phyloP scores from a whole-genome alignment of 768 basidiomycete species.

The Kwoniella sp. region DNA sequence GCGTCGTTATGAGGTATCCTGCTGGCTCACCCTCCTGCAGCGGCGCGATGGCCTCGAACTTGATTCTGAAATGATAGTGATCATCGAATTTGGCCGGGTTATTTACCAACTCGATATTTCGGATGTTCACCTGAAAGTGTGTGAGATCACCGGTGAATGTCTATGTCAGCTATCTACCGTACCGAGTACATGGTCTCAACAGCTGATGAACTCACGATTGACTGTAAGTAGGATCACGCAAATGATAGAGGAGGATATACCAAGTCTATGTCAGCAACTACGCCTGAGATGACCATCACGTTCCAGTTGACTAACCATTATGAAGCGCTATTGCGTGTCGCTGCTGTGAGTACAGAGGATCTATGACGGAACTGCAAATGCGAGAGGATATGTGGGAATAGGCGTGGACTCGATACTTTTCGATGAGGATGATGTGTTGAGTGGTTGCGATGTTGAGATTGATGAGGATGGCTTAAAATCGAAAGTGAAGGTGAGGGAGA shows the following conservation, averaged over 20 bases:
- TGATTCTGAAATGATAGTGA: constrained; percentile 87
- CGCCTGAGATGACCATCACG: neutral
- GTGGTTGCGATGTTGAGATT: too few relatives aligned
- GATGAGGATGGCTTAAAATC: too few relatives aligned
- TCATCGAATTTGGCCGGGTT: constrained; percentile 91
- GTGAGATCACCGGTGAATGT: too few relatives aligned
- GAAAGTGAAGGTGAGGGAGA: too few relatives aligned
- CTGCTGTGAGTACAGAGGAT: too few relatives aligned
- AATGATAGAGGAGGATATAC: too few relatives aligned
- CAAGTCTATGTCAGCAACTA: too few relatives aligned
- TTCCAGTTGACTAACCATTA: constrained; percentile 1
- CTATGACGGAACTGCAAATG: too few relatives aligned
- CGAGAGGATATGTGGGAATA: too few relatives aligned
- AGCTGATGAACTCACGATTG: constrained; percentile 36
- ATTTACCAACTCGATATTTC: constrained; percentile 69
- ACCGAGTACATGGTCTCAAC: neutral
- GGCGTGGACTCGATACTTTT: too few relatives aligned
- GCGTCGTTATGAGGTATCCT: too few relatives aligned
- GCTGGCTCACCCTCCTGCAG: constrained; percentile 75
- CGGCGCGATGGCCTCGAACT: constrained; percentile 92
- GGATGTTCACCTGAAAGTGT: constrained; percentile 55
- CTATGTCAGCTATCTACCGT: neutral
- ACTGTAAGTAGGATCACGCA: constrained; percentile 30
- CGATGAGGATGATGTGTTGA: too few relatives aligned
- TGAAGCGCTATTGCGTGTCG: constrained; percentile 6